Evolutionary conservation across 345 rosid genomes (phyloP).

Genomic region (Gossypium australe): DNA sequence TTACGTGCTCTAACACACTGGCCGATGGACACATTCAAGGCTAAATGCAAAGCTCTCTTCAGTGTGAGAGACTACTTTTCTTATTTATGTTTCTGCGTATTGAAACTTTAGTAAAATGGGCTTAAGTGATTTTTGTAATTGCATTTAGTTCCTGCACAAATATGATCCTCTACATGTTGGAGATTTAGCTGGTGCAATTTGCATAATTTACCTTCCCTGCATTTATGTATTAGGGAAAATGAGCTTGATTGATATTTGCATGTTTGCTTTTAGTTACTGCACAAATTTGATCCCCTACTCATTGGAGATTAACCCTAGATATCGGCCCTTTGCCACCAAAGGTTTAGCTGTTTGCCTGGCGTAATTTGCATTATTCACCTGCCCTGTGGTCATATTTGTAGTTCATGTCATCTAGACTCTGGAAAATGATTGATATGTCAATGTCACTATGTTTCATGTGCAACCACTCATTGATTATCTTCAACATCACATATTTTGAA

Average conservation of each 20-base stretch:
- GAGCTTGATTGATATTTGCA: neutral
- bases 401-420: neutral
- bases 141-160: neutral
- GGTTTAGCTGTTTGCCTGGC: neutral
- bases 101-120: neutral
- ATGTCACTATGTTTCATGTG: neutral
- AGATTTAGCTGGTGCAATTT: neutral
- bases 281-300: neutral
- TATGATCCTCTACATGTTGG: neutral
- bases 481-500: neutral
- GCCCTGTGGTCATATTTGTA: neutral
- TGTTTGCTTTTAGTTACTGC: neutral
- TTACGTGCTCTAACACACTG: constrained; percentile 4
- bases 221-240: neutral
- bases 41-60: constrained; percentile 29
- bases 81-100: neutral
- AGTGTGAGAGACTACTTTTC: constrained; percentile 27
- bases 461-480: neutral
- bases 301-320: neutral
- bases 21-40: constrained; percentile 32
- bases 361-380: neutral
- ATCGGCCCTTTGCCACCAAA: too few species aligned
- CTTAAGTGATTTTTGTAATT: neutral
- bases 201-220: neutral
- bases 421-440: neutral